A percentile compares a stretch with the other conserved stretches of the same genome.
These are phyloP conservation scores for Fusarium haematococcum DNA, from an alignment of 2,329 filamentous ascomycete genomes.

Conservation along the genomic window DNA sequence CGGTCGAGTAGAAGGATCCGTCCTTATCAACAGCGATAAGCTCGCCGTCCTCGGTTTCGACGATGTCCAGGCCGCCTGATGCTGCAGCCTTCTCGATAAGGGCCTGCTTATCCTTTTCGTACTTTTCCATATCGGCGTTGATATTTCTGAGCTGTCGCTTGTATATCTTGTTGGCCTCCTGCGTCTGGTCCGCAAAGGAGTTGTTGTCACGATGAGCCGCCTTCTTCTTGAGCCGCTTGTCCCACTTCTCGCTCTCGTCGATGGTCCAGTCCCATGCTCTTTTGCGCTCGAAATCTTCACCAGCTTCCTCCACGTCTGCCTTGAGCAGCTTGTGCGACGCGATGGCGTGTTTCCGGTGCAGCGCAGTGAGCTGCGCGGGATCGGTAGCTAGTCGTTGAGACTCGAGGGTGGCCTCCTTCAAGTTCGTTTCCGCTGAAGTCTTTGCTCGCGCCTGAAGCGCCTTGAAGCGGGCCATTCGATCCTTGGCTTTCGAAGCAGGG, in stretches of 20 bases:
- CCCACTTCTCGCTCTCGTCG: conserved; percentile 95
- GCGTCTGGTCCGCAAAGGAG: conserved; percentile 88
- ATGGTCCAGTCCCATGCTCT: conserved; percentile 98
- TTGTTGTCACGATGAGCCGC: conserved; percentile 83
- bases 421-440: conserved; percentile 77
- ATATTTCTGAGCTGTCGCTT: conserved; percentile 88
- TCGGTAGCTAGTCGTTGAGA: conserved; percentile 83
- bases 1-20: conserved; percentile 90
- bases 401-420: conserved; percentile 87
- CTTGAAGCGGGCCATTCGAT: conserved; percentile 86
- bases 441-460: conserved; percentile 86
- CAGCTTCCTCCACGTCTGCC: conserved; percentile 85
- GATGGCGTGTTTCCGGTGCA: conserved; percentile 88
- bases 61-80: conserved; percentile 87
- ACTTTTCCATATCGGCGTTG: conserved; percentile 82
- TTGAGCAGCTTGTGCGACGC: conserved; percentile 94
- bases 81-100: conserved; percentile 88
- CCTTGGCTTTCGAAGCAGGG: conserved; percentile 64
- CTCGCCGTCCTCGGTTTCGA: conserved; percentile 95
- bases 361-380: conserved; percentile 78
- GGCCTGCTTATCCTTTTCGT: conserved; percentile 86
- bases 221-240: conserved; percentile 89
- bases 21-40: conserved; percentile 93
- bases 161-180: conserved; percentile 92
- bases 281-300: conserved; percentile 96